Base-by-base conservation (phyloP, 1,139 yeast genomes). In the Yamadazyma diddensiae region DNA sequence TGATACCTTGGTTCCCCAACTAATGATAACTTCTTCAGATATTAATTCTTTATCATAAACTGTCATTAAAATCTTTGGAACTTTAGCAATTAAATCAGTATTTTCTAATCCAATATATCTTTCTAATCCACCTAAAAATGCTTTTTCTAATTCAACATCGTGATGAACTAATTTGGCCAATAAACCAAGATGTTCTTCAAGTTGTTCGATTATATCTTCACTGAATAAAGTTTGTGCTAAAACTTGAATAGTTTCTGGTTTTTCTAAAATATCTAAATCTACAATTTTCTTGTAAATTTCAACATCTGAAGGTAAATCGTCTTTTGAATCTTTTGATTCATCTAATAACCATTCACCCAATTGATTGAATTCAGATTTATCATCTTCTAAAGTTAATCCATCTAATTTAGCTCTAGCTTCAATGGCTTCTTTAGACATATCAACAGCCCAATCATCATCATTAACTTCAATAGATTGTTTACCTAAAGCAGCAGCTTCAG, bases 401-500 rank as follows among this genome's bases (percentile, higher is more conserved):
- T 88, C 95, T 45, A 90, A 72, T 55, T 79, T 71, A 36, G 95
- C 96, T 65, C 99, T 85, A 26, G 86, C 88, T 54, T 85, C 83
- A 48, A 94, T 87, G 34, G 98, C 98, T 62, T 88, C 98, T 57
- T 85, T 95, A 33, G 96, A 85, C 79, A 92, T 85, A 59, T 92
- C 99, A 33, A 90, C 97, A 14, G 97, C 88, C 98, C 98, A 92
- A 45, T 87, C 95, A 49, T 86, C 97, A 54, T 88, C 96, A 43
- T 79, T 78, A 31, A 74, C 73, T 46, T 78, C 81, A 36, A 83
- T 78, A 37, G 77, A 74, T 42, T 71, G 70, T 21, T 53, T 59
- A 16, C 62, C 63, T 44, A 85, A 69, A 32, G 73, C 78, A 10
- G 88, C 82, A 18, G 94, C 95, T 56, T 85, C 95, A 28, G 90